Evolutionary conservation across 1,284 basidiomycete species (phyloP), one percentile per base, ranked within the genome.

Genomic region (Coniophora puteana): DNA sequence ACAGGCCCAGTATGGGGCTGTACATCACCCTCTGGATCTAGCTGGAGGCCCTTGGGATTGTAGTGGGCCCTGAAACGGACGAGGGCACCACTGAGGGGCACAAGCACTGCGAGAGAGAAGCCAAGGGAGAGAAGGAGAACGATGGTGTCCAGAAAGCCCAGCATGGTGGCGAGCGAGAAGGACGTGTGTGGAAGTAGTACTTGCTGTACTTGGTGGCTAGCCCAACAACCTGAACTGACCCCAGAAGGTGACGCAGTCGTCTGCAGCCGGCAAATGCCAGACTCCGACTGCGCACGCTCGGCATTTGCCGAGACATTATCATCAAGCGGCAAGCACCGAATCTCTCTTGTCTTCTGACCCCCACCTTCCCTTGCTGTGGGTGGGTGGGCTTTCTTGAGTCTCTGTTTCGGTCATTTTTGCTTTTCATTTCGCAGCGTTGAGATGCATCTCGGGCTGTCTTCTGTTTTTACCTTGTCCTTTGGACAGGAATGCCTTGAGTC

Each of bases 31-130:
- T 89, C 85, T 25, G 75, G 67, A 61, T 93, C 90, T 24, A 94
- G 70, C 29, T 88, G 88, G 13, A 93, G 78, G 25, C 86, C 88
- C 58, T 83, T 86, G 3, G 85, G 85, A 53, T 86, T 88, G 66
- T 86, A 89, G 53, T 88, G 87, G 18, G 86, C 85, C 61, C 86
- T 71, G 54, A 87, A 78, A 36, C 86, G 72, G 10, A 89, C 80
- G 8, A 89, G 68, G 16, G 81, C 69, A 11, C 85, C 86, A 8
- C 74, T 76, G 10, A 87, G 61, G 3, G 85, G 84, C 1, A 86
- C 79, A 16, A 77, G 64, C 17, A 81, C 54, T 18, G 62, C 68
- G n/a, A 84, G 58, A 22, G 72, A 76, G 29, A 78, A 32, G 13
- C 61, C 67, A 20, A 81, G 56, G 16, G 74, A 71, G 10, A 64